A percentile compares a stretch with the other conserved stretches of the same genome.
Conservation (phyloP, 148 eudicot species). For the Spergularia bocconei region DNA sequence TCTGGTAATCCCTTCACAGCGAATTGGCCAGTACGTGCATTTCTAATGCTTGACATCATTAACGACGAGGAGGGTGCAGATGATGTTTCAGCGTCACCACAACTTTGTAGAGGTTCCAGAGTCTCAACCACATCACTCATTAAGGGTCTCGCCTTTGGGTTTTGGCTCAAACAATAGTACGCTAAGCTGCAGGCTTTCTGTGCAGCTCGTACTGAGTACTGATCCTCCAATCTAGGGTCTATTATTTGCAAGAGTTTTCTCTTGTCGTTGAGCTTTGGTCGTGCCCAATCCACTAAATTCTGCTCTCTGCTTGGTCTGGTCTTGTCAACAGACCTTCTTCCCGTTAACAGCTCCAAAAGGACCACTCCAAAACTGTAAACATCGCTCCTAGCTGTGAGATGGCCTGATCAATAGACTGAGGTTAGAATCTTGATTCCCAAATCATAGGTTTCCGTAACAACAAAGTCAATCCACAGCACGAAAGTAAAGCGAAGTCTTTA, state of each 20-base stretch:
- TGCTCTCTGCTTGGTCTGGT: constrained; percentile 90
- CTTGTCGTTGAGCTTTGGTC: constrained; percentile 92
- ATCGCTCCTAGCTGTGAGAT: constrained; percentile 94
- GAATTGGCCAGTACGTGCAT: constrained; percentile 39
- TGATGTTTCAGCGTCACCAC: constrained; percentile 38
- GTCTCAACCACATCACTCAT: constrained; percentile 99
- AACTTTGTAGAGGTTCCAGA: constrained; percentile 76
- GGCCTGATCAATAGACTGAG: constrained; percentile 51
- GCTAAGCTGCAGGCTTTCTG: constrained; percentile 98
- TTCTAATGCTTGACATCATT: constrained; percentile 34
- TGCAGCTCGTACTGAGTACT: constrained; percentile 82
- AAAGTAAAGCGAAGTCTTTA: neutral
- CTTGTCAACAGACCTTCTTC: constrained; percentile 89
- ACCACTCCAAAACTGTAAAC: constrained; percentile 98
- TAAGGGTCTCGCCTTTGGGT: constrained; percentile 95
- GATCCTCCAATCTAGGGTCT: constrained; percentile 89
- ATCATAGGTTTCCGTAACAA: neutral
- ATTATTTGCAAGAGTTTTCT: constrained; percentile 77
- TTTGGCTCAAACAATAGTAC: constrained; percentile 90
- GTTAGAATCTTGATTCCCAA: constrained; percentile 17
- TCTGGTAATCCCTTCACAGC: constrained; percentile 41
- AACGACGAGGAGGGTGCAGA: constrained; percentile 22
- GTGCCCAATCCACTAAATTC: constrained; percentile 95
- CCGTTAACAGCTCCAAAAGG: constrained; percentile 87
- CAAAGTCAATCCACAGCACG: neutral